These are phyloP conservation scores for Talaromyces wortmannii DNA, from an alignment of 495 filamentous ascomycete species.

Conservation along the genomic window DNA sequence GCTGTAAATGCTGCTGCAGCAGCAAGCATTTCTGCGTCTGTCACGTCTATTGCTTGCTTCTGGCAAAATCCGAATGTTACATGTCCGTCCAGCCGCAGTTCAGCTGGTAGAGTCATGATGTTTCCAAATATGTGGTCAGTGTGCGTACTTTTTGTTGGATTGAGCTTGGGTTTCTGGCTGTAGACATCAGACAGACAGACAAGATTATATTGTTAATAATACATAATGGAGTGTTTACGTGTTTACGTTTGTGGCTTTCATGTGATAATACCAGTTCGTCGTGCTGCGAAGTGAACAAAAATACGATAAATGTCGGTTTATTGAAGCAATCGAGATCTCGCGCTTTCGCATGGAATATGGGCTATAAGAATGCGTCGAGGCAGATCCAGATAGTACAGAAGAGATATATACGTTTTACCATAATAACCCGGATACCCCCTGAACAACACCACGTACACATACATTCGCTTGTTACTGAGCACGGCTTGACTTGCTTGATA, in stretches of 20 bases:
- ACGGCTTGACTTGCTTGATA: no score
- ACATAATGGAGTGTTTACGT: background rate
- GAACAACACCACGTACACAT: no score
- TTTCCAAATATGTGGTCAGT: background rate
- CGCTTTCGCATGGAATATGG: no score
- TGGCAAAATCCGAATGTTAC: background rate
- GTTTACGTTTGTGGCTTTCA: background rate
- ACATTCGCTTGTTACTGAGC: no score
- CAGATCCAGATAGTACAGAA: no score
- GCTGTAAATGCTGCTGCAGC: slow-evolving; percentile 8
- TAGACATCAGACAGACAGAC: background rate
- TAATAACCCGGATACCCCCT: no score
- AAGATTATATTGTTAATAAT: background rate
- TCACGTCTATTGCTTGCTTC: background rate
- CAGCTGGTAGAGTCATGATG: background rate
- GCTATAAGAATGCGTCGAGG: no score
- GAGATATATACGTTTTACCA: no score
- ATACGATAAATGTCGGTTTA: background rate
- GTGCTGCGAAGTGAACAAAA: background rate
- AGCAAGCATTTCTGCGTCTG: slow-evolving; percentile 17
- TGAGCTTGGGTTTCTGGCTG: background rate
- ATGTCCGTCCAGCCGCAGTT: background rate
- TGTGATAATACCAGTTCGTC: background rate
- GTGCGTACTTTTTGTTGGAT: background rate
- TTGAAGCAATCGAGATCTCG: no score